Evolutionary conservation across 495 filamentous ascomycete species (phyloP), one percentile per base, ranked within the genome.

Genomic region (Daldinia grandis): DNA sequence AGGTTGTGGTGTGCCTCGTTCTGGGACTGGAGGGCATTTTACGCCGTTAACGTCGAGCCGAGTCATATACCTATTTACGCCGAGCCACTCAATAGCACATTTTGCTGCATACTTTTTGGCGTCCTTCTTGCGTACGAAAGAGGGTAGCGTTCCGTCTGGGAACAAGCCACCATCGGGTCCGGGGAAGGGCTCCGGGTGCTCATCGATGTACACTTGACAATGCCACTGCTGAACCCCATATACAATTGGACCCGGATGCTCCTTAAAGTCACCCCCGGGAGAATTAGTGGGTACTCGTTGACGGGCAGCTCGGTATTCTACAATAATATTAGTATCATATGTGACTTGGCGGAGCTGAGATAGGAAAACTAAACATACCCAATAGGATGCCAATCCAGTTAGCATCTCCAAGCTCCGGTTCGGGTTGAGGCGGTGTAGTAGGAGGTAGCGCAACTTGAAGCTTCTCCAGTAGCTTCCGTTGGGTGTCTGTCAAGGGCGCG

Each of bases 81-180:
- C 74, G 1, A 83, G 78, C 78, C 77, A 82, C 28, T 80, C 73
- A 37, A 80, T 33, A 62, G 79, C 79, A 60, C 75, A 82, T 51
- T 78, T 81, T 33, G 81, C 81, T 0, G 83, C 83, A 64, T 82
- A 84, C 50, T 75, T 68, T 64, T 81, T 83, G 27, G 83, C 81
- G 40, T 82, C 78, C 68, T 81, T 83, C 69, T 83, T 83, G 27
- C 69, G 71, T 25, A 66, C 31, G 57, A 82, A 83, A 3, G 50
- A 55, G 1, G 76, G 73, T 21, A 60, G 47, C 3, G 19, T 47
- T 24, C 62, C 58, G 28, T 74, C 42, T 49, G 55, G 21, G 14
- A 70, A 47, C n/a, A 70, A 60, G 15, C 74, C 77, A 33, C 57
- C 68, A 35, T 62, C 62, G 5, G 62, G 44, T 49, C 66, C 40